Evolutionary conservation across 1,284 basidiomycete genomes (phyloP).

Genomic region (Sporisorium reilianum): DNA sequence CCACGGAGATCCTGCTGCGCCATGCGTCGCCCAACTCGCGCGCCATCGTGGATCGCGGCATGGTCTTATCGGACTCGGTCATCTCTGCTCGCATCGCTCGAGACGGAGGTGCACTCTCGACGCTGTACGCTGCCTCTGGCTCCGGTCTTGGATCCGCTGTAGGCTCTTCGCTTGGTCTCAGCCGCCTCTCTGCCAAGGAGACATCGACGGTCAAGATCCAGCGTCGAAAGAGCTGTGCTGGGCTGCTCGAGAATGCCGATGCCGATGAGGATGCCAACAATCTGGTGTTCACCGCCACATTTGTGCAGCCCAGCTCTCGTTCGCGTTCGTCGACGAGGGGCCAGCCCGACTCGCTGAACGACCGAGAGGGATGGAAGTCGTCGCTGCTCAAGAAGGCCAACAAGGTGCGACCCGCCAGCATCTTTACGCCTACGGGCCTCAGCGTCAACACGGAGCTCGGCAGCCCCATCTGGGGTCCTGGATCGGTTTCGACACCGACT

Average conservation of each 20-base stretch:
- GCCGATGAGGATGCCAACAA: constrained; percentile 32
- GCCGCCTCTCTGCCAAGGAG: constrained; percentile 48
- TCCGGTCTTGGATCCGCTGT: constrained; percentile 55
- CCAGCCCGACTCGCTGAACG: constrained; percentile 23
- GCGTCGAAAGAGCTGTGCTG: constrained; percentile 52
- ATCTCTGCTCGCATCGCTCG: constrained; percentile 54
- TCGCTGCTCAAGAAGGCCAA: constrained; percentile 46
- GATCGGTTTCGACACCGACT: constrained; percentile 40
- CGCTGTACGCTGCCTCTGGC: constrained; percentile 37
- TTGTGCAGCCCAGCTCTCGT: constrained; percentile 45
- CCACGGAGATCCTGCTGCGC: constrained; percentile 57
- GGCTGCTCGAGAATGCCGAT: constrained; percentile 48
- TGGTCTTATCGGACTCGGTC: constrained; percentile 64
- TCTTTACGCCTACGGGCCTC: constrained; percentile 38
- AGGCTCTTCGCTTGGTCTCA: constrained; percentile 57
- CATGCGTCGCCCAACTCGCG: constrained; percentile 61
- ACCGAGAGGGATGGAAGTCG: constrained; percentile 47
- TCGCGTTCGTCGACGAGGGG: constrained; percentile 36
- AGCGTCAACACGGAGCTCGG: constrained; percentile 37
- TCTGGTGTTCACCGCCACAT: constrained; percentile 44
- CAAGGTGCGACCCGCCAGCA: constrained; percentile 37
- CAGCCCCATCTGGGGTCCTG: constrained; percentile 33
- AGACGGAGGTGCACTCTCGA: constrained; percentile 44
- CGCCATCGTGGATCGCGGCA: constrained; percentile 60
- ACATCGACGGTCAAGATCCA: constrained; percentile 58